Percentiles rank a stretch among this genome's conserved stretches.
These are phyloP conservation scores for Striga asiatica DNA, from an alignment of 257 asterid genomes.

Conservation along the genomic window DNA sequence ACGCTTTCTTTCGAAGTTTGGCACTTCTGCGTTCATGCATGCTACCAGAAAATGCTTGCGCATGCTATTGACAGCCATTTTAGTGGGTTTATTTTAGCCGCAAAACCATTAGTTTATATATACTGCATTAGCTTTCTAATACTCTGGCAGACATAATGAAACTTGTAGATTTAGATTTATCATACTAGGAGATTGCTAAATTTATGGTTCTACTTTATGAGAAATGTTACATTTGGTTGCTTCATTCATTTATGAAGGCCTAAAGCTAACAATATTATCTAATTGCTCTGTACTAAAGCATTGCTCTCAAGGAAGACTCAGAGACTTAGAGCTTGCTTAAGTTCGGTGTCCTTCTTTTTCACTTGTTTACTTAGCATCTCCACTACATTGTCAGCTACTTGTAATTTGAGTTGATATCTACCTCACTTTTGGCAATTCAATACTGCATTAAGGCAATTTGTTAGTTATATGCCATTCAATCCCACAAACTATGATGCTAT, in stretches of 20 bases:
- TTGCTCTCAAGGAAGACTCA: background rate
- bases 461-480: no score
- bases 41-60: no score
- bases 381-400: background rate
- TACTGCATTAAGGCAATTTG: no score
- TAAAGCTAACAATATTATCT: background rate
- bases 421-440: background rate
- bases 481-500: no score
- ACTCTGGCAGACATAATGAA: background rate
- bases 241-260: background rate
- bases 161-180: background rate
- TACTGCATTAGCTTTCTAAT: no score
- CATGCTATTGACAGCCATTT: no score
- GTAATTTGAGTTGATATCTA: background rate
- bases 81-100: no score
- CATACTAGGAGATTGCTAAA: background rate
- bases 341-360: background rate
- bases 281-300: background rate
- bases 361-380: background rate
- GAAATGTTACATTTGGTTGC: background rate
- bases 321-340: no score
- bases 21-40: no score
- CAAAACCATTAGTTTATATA: no score
- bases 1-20: no score
- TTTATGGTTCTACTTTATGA: background rate